phyloP scores from a whole-genome alignment of 2,329 filamentous ascomycete species.

The Sporothrix humicola region DNA sequence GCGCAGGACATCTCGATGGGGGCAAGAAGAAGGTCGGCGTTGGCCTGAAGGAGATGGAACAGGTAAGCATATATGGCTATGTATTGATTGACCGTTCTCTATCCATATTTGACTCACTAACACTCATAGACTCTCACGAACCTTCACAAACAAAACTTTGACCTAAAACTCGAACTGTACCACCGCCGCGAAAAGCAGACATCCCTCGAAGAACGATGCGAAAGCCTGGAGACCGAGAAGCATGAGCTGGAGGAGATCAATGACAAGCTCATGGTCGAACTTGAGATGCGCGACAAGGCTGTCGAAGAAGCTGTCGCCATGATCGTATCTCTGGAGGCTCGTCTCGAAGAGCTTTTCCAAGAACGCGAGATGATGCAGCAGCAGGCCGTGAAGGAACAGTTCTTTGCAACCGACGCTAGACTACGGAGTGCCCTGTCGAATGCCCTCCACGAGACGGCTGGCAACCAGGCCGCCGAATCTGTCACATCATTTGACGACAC shows the following conservation, averaged over 20 bases:
- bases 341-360: slow-evolving; percentile 58
- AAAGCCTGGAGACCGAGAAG: slow-evolving; percentile 61
- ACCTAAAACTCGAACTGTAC: slow-evolving; percentile 74
- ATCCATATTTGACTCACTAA: background rate
- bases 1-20: slow-evolving; percentile 47
- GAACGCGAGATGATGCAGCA: slow-evolving; percentile 61
- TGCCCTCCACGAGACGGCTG: slow-evolving; percentile 28
- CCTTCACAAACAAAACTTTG: slow-evolving; percentile 77
- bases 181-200: slow-evolving; percentile 70
- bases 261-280: slow-evolving; percentile 61
- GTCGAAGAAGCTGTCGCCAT: slow-evolving; percentile 73
- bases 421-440: slow-evolving; percentile 38
- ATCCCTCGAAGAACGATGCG: slow-evolving; percentile 53
- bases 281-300: slow-evolving; percentile 72
- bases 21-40: slow-evolving; percentile 59
- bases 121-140: slow-evolving; percentile 64
- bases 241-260: slow-evolving; percentile 66
- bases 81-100: background rate
- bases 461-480: background rate
- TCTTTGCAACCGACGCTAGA: slow-evolving; percentile 44
- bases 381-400: slow-evolving; percentile 51
- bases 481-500: slow-evolving; percentile 33
- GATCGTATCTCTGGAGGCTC: slow-evolving; percentile 69
- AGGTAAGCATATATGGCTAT: slow-evolving; percentile 50
- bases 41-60: slow-evolving; percentile 71